phyloP scores from a whole-genome alignment of 176 grass and related monocot genomes.

The Pontederia paniculata region DNA sequence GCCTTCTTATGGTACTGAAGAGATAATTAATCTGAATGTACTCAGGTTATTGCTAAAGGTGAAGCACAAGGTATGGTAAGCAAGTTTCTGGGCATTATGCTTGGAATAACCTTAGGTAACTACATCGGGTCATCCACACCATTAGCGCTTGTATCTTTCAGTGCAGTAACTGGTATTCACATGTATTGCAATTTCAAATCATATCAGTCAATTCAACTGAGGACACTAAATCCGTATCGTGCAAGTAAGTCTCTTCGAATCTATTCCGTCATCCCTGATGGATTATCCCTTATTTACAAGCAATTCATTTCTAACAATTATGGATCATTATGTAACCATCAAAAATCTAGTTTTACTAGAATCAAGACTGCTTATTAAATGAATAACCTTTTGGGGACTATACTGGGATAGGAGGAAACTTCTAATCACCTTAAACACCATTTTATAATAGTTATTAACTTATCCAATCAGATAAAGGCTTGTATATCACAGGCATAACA shows the following conservation, averaged over 20 bases:
- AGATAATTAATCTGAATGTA: constrained; percentile 6
- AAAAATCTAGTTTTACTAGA: too few relatives aligned
- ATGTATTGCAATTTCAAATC: constrained; percentile 99
- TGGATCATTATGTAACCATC: too few relatives aligned
- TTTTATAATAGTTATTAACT: too few relatives aligned
- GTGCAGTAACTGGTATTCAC: constrained; percentile 62
- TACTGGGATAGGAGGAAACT: too few relatives aligned
- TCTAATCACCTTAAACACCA: too few relatives aligned
- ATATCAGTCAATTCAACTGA: constrained; percentile 90
- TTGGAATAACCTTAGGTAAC: constrained; percentile 80
- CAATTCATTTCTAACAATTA: background rate
- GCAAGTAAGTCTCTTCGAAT: constrained; percentile 47
- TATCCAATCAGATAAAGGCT: too few relatives aligned
- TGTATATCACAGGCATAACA: too few relatives aligned
- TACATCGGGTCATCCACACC: constrained; percentile 66
- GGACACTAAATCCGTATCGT: constrained; percentile 90
- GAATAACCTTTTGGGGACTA: too few relatives aligned
- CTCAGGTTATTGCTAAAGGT: constrained; percentile 94
- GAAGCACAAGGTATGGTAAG: constrained; percentile 99
- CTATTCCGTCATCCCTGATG: background rate
- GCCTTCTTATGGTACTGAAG: background rate
- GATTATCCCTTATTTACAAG: too few relatives aligned
- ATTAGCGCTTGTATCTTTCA: constrained; percentile 86
- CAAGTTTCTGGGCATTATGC: constrained; percentile 84
- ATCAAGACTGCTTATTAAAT: too few relatives aligned